Percentiles rank a stretch among this genome's conserved stretches.
Conservation (phyloP, 352 stramenopile genomes). For the Phytophthora capsici region DNA sequence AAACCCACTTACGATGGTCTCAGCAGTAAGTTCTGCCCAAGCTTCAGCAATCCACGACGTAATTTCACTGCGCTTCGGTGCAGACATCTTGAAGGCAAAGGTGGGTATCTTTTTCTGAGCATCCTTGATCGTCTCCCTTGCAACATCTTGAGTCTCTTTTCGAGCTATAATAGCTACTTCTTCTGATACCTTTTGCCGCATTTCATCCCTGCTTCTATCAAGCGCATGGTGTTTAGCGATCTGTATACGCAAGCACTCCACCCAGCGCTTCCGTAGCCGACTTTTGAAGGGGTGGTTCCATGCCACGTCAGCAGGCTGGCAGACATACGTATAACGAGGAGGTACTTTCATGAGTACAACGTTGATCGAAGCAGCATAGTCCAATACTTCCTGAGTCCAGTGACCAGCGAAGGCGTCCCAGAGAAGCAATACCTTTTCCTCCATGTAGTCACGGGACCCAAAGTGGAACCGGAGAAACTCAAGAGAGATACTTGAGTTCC, state of each 20-base stretch:
- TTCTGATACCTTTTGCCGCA: neutral
- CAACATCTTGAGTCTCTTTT: too few species aligned
- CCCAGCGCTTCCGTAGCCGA: neutral
- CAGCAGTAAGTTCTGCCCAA: too few species aligned
- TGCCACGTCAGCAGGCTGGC: neutral
- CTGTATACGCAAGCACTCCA: neutral
- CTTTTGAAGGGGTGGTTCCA: neutral
- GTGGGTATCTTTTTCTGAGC: too few species aligned
- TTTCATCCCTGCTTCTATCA: neutral
- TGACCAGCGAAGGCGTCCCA: neutral
- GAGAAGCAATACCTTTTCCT: neutral
- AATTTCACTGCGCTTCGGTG: too few species aligned
- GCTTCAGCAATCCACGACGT: too few species aligned
- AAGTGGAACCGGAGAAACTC: conserved; percentile 1
- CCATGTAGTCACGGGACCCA: neutral
- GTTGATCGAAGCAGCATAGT: neutral
- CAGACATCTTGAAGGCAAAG: too few species aligned
- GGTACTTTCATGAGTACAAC: neutral
- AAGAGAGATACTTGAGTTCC: neutral
- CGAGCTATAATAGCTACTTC: too few species aligned
- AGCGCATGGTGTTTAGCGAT: neutral
- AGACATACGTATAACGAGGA: neutral
- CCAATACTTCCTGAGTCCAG: neutral
- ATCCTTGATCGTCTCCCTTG: too few species aligned
- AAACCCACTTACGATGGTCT: too few species aligned